Percentiles rank a stretch among this genome's conserved stretches.
phyloP scores from a whole-genome alignment of 129 eudicot species.

The Centaurea solstitialis region DNA sequence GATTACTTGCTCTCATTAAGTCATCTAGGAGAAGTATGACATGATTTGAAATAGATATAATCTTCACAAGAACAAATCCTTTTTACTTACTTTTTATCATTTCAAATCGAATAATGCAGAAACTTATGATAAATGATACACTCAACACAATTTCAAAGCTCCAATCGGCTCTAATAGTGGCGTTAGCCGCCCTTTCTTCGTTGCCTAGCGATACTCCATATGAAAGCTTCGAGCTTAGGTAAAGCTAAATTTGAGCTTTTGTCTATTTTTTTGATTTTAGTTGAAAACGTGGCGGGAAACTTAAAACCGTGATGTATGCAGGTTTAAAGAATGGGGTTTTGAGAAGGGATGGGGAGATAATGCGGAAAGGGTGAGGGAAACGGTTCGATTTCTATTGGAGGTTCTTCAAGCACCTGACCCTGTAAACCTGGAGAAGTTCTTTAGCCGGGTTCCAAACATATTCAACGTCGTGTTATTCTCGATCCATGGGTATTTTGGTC shows the following conservation, averaged over 20 bases:
- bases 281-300: background rate
- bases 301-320: conserved; percentile 21
- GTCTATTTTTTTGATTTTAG: background rate
- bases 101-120: conserved; percentile 50
- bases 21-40: conserved; percentile 81
- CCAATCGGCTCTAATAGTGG: conserved; percentile 69
- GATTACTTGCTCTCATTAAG: conserved; percentile 75
- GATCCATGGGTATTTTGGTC: conserved; percentile 96
- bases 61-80: background rate
- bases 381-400: conserved; percentile 69
- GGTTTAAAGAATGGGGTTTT: conserved; percentile 97
- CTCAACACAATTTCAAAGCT: conserved; percentile 84
- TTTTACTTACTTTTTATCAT: background rate
- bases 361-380: conserved; percentile 72
- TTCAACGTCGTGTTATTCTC: conserved; percentile 86
- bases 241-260: background rate
- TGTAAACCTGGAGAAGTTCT: conserved; percentile 61
- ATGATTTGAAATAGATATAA: background rate
- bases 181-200: conserved; percentile 73
- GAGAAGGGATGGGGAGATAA: conserved; percentile 99
- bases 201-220: conserved; percentile 69
- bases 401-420: conserved; percentile 97
- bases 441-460: conserved; percentile 76
- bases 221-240: conserved; percentile 81
- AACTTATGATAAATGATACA: conserved; percentile 89